These are phyloP conservation scores for Hypoxylon perforatum DNA, from an alignment of 495 filamentous ascomycete species.

Conservation along the genomic window DNA sequence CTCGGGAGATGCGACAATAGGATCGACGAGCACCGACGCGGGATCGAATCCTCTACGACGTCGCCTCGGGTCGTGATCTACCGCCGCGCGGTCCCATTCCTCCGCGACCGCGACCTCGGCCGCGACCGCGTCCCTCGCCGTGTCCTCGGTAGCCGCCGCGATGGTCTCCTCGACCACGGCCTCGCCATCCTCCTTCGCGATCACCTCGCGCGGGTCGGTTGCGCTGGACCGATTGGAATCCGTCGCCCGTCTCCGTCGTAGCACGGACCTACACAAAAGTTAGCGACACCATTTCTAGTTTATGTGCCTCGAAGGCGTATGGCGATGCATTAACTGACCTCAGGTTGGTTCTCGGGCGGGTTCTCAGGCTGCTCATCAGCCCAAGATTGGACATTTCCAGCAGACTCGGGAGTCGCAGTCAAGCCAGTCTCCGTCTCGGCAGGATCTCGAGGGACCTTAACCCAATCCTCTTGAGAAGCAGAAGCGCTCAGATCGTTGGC, in stretches of 20 bases:
- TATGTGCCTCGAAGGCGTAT: neutral
- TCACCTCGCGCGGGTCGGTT: constrained; percentile 60
- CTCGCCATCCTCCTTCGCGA: constrained; percentile 61
- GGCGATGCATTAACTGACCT: constrained; percentile 45
- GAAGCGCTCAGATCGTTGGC: constrained; percentile 62
- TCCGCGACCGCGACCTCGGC: constrained; percentile 55
- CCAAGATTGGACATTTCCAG: constrained; percentile 68
- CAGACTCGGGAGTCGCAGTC: constrained; percentile 67
- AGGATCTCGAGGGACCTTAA: constrained; percentile 74
- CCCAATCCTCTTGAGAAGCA: constrained; percentile 74
- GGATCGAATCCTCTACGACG: constrained; percentile 49
- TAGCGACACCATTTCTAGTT: constrained; percentile 9
- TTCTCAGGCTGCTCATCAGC: constrained; percentile 72
- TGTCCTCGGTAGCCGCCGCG: constrained; percentile 67
- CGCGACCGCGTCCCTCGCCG: constrained; percentile 57
- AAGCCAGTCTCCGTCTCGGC: constrained; percentile 78
- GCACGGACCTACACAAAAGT: constrained; percentile 44
- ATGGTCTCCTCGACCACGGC: constrained; percentile 66
- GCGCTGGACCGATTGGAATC: constrained; percentile 76
- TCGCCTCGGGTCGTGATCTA: constrained; percentile 46
- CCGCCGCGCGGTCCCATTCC: constrained; percentile 34
- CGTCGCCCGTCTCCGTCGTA: constrained; percentile 62
- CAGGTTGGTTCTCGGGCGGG: constrained; percentile 54
- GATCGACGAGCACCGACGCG: constrained; percentile 30
- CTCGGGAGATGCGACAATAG: constrained; percentile 34